Evolutionary conservation across 495 filamentous ascomycete species (phyloP), one percentile per base, ranked within the genome.

Genomic region (Cairneyella variabilis): DNA sequence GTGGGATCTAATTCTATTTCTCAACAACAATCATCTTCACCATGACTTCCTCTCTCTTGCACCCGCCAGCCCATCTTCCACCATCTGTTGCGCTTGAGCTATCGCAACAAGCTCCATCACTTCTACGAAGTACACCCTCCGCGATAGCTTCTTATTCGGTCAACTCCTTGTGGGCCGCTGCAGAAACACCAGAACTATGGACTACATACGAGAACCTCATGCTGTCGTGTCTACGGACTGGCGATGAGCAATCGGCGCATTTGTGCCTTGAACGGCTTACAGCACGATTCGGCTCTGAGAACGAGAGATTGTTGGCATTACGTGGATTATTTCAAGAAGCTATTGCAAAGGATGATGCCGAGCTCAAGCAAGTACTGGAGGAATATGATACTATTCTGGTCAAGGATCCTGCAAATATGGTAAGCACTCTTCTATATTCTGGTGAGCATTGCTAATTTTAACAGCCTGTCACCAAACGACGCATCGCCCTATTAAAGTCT

Each of bases 261-360:
- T 58, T 74, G 52, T 91, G 86, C 62, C 82, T 97, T 8, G 78
- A 85, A 64, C 78, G 77, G 27, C 75, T 98, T 39, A 83, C 80
- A 7, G 71, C 72, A 25, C 89, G 93, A 18, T 97, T 98, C 65
- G 90, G 92, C 32, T 69, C 75, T 11, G 74, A 81, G 26, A 93
- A 96, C 62, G 89, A 95, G 64, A 83, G 87, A 45, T 74, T 97
- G 18, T 83, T 89, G 78, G 90, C 85, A 1, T 68, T 98, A 44
- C 74, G 75, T 32, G 95, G 95, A 17, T 64, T 98, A 41, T 85
- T 92, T 62, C 81, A 90, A 57, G 93, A 98, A 68, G 92, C 93
- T 9, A 79, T 78, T 36, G 91, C 92, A 9, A 72, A 77, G 46
- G 77, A 84, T 62, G 61, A 77, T 25, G 64, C 72, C 17, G 82